Evolutionary conservation across 2,329 filamentous ascomycete genomes (phyloP), one percentile per base, ranked within the genome.

Genomic region (Sporothrix euskadiensis): DNA sequence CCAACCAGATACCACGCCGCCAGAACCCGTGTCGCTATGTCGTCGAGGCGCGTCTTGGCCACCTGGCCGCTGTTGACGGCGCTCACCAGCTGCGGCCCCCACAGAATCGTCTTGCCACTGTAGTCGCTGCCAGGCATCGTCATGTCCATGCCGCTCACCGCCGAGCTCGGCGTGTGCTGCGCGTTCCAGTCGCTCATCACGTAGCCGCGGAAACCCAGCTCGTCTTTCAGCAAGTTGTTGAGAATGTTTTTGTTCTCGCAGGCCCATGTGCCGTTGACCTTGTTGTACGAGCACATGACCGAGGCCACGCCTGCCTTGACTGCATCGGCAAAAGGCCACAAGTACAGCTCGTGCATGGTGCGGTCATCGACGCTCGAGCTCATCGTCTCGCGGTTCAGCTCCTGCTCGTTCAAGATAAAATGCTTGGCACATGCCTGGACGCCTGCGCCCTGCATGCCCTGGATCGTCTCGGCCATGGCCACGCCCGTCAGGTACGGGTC

Each of bases 91-190:
- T 83, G 83, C 10, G 83, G 80, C 0, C 88, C 88, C 88, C 88
- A 90, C 52, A 87, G 83, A 3, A 88, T 80, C 57, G 83, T 85
- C 44, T 81, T 81, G 63, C 85, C 83, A 79, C 88, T 88, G 78
- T 81, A 88, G 77, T 87, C 84, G 71, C 83, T 89, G 73, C 93
- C 93, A 0, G 92, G 92, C 92, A 95, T 95, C 1, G 90, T 89
- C 92, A 94, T 93, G 80, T 95, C 92, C 75, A 95, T 80, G 39
- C 93, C 93, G 32, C 88, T 87, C 75, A 91, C 85, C 32, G 92
- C 89, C 70, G 87, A 86, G 10, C 85, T 85, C 9, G 92, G 93
- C 32, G 89, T 88, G 81, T 94, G 91, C 78, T 94, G 92, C 2
- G 91, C 93, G 76, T 86, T 84, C 93, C 93, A 96, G 80, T 96